Conservation (phyloP, 768 basidiomycete species). For the Dictyophora rubrovolvata region DNA sequence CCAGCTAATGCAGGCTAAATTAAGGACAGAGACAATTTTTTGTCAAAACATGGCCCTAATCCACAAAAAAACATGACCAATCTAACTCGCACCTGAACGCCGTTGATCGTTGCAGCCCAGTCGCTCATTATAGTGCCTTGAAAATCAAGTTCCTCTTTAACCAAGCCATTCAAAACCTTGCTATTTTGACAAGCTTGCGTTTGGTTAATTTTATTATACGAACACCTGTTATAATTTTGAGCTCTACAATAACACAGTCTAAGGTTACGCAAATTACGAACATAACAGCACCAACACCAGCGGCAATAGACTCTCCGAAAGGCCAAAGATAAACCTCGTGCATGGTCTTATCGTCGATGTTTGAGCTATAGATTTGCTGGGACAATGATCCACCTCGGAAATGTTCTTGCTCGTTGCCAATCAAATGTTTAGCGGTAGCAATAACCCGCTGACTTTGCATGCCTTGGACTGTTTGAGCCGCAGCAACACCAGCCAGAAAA, state of each 20-base stretch:
- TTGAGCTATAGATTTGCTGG: slow-evolving; percentile 32
- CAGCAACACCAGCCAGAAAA: slow-evolving; percentile 68
- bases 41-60: no score
- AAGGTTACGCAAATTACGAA: slow-evolving; percentile 22
- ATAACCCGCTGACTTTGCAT: slow-evolving; percentile 73
- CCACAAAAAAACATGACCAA: background rate
- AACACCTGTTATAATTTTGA: slow-evolving; percentile 2
- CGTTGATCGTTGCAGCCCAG: slow-evolving; percentile 15
- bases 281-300: slow-evolving; percentile 65
- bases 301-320: slow-evolving; percentile 61
- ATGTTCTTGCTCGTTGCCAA: slow-evolving; percentile 32
- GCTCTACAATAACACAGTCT: background rate
- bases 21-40: background rate
- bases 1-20: slow-evolving; percentile 35
- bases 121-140: slow-evolving; percentile 37
- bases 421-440: slow-evolving; percentile 77
- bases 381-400: slow-evolving; percentile 15
- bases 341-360: slow-evolving; percentile 72
- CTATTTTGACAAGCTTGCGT: slow-evolving; percentile 71
- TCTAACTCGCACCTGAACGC: slow-evolving; percentile 2
- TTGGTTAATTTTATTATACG: slow-evolving; percentile 47
- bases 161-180: slow-evolving; percentile 58
- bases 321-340: slow-evolving; percentile 68
- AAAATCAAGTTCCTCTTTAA: slow-evolving; percentile 69
- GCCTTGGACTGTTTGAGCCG: slow-evolving; percentile 71